phyloP scores from a whole-genome alignment of 148 eudicot species.

The Arctostaphylos glauca region DNA sequence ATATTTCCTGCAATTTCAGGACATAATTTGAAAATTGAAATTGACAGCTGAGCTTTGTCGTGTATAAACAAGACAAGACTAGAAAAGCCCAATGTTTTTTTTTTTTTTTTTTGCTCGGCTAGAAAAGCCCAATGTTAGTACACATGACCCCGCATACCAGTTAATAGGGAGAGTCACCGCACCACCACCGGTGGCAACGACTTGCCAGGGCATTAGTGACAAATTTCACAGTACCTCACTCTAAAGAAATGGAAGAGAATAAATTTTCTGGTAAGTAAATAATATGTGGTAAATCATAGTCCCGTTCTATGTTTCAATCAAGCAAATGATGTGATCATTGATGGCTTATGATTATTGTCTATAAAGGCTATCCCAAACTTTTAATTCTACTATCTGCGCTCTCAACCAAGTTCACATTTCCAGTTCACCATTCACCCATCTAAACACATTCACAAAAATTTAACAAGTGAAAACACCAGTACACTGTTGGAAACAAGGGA shows the following conservation, averaged over 20 bases:
- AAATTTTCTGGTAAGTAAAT: not conserved
- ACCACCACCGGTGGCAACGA: constrained; percentile 27
- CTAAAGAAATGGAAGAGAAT: constrained; percentile 2
- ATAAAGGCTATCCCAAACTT: too few relatives aligned
- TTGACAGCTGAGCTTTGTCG: not conserved
- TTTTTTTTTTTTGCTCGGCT: too few relatives aligned
- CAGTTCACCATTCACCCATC: too few relatives aligned
- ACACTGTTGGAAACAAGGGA: too few relatives aligned
- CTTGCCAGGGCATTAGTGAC: constrained; percentile 12
- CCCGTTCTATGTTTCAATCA: not conserved
- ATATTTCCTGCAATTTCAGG: constrained; percentile 22
- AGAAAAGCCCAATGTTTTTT: not conserved
- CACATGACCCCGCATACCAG: constrained; percentile 15
- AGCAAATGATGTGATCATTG: not conserved
- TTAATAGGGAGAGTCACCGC: constrained; percentile 15
- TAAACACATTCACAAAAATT: too few relatives aligned
- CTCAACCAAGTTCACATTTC: too few relatives aligned
- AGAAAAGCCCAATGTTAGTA: not conserved
- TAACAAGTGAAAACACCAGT: too few relatives aligned
- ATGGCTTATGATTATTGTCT: too few relatives aligned
- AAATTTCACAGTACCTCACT: constrained; percentile 17
- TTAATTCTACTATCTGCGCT: too few relatives aligned
- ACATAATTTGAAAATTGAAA: not conserved
- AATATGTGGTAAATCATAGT: not conserved
- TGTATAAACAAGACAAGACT: not conserved